These are phyloP conservation scores for Saururus chinensis DNA, from an alignment of 164 flowering plant genomes.

Conservation along the genomic window DNA sequence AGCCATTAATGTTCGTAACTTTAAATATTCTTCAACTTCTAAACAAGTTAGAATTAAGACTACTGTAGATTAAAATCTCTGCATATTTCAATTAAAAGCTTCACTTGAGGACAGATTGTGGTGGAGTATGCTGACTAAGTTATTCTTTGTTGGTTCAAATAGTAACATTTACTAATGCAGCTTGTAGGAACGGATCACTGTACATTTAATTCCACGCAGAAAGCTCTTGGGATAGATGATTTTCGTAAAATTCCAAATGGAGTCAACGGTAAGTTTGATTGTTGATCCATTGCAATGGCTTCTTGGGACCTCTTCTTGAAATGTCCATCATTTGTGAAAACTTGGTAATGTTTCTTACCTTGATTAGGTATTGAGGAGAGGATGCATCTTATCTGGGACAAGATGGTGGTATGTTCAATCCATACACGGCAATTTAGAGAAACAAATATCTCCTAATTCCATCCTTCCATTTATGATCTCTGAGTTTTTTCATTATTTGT, in stretches of 20 bases:
- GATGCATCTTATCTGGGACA: slow-evolving; percentile 92
- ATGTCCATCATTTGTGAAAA: not conserved
- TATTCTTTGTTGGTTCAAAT: too few relatives aligned
- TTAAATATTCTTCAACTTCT: too few relatives aligned
- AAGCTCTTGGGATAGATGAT: slow-evolving; percentile 83
- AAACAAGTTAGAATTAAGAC: too few relatives aligned
- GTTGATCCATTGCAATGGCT: not conserved
- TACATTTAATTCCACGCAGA: slow-evolving; percentile 80
- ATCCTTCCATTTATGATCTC: too few relatives aligned
- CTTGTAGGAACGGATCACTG: slow-evolving; percentile 99
- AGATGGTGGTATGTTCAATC: slow-evolving; percentile 73
- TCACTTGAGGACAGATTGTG: too few relatives aligned
- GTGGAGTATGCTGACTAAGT: too few relatives aligned
- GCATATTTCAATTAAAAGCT: too few relatives aligned
- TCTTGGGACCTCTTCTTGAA: not conserved
- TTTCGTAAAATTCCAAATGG: slow-evolving; percentile 98
- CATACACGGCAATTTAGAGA: too few relatives aligned
- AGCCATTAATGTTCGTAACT: too few relatives aligned
- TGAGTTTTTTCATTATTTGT: too few relatives aligned
- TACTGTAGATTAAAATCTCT: too few relatives aligned
- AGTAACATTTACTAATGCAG: slow-evolving; percentile 27
- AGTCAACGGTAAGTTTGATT: slow-evolving; percentile 67
- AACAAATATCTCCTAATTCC: too few relatives aligned
- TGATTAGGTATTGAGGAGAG: slow-evolving; percentile 86
- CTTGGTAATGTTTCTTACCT: not conserved